Base-by-base conservation (phyloP, 768 basidiomycete species). In the Phlegmacium glaucopus region DNA sequence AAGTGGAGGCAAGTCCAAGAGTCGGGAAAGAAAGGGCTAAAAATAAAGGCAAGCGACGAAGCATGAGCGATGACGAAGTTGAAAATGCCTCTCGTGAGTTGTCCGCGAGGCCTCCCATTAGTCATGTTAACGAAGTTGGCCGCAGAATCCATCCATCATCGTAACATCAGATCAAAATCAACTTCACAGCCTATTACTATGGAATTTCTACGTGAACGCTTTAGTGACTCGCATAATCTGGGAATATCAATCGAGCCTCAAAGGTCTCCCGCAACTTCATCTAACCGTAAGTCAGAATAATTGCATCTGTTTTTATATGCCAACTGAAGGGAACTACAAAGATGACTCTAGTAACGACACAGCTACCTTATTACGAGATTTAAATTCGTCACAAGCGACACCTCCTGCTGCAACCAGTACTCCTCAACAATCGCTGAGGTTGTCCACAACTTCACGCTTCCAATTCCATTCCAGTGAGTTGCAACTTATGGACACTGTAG, bases 11-110 rank as follows among this genome's bases (percentile, higher is more conserved):
- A 11, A 80, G 71, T 39, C 79, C 83, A 1, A 66, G 70, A 56
- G 61, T 74, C 34, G 58, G 66, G 35, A 63, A 62, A 48, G 72
- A 74, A 47, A 64, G 71, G 48, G 61, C 64, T 17, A 69, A 63
- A 46, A 69, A 65, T 49, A 82, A 74, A 61, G 74, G 71, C 9
- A 78, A 82, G 50, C 72, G 79, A 30, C 73, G 68, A 54, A 87
- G 82, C 57, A 50, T 82, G 53, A 86, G 83, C 56, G 86, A 87
- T 53, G 85, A 87, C 57, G 86, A 87, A 57, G 61, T 67, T 3
- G 84, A 83, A 29, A 74, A 72, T 51, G 57, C 59, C 28, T 62
- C 72, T 45, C 71, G 85, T 87, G 63, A 58, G 82, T 64, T 16
- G 27, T 41, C 42, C 29, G 30, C 15, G 26, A 39, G 10, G 25